Evolutionary conservation across 768 basidiomycete species (phyloP), one percentile per base, ranked within the genome.

Genomic region (Hericium alpestre): DNA sequence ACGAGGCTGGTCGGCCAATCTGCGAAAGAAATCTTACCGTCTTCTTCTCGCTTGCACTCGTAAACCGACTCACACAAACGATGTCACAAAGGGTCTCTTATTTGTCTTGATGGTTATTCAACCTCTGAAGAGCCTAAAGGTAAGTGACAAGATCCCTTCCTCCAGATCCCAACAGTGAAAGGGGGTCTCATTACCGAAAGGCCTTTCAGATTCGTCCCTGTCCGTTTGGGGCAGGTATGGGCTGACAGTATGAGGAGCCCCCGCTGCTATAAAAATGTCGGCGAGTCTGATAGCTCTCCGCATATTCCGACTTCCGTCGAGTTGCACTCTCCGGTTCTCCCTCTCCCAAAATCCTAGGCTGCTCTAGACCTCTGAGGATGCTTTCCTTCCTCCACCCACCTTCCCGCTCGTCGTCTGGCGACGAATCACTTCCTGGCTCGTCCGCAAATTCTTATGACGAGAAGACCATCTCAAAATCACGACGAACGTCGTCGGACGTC

Each of bases 391-490:
- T 53, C 23, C 56, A 52, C 43, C 60, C 59, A 58, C 47, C 54
- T 16, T 61, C 58, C 20, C 39, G n/a, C 39, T 51, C 58, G n/a
- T 27, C 59, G 25, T 23, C 41, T 6, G 47, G 55, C 37, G 55
- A 43, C 49, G 52, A 53, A 40, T 23, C 49, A 16, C 5, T 18
- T 23, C 8, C 49, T 16, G 11, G 51, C 25, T 59, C 58, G 27
- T 50, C 40, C 55, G 55, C 51, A 20, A 22, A 40, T 40, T 56
- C 58, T 48, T 59, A 59, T 41, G 16, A 49, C 15, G 49, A 51
- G 54, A 48, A 49, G 53, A 54, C 46, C 51, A 56, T 56, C 58
- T 56, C 59, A 54, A 59, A 51, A 47, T n/a, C n/a, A 22, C 25
- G 9, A 50, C 23, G 22, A 56, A 53, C 59, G 27, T 51, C 52